Evolutionary conservation across 2,329 filamentous ascomycete genomes (phyloP), one percentile per base, ranked within the genome.

Genomic region (Pseudogymnoascus sp.): DNA sequence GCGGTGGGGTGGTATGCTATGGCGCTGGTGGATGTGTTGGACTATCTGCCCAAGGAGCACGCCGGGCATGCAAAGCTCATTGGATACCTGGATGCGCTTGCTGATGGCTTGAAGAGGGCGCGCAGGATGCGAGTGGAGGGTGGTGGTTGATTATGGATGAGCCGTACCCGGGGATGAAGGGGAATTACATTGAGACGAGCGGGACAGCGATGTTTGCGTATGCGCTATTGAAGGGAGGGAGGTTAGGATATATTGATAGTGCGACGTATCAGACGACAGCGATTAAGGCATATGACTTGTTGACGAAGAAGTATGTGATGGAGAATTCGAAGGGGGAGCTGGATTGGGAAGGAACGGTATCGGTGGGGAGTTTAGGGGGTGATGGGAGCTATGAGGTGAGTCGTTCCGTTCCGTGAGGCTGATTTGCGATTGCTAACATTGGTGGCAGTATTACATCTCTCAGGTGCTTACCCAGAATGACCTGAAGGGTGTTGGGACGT

Each of bases 111-210:
- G 21, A 66, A 64, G 62, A 60, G 62, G 3, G 62, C 66, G 1
- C 66, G n/a, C n/a, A 67, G 33, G 67, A 68, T 64, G 63, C 60
- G 14, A 50, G 71, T 2, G 73, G 74, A 3, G 73, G 69, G n/a
- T 77, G 75, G 75, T 77, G 75, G 74, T 70, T 76, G 65, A 65
- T 77, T 18, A 67, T 77, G 67, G 69, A 69, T 50, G 47, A 56
- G n/a, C 47, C 47, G 12, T 40, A 66, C 28, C 63, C 63, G 11
- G 70, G 68, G 1, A 65, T 62, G 18, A 66, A 65, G 40, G 71
- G 71, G 8, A 76, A 76, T 64, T 76, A 76, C 63, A 73, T 76
- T 63, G 75, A 76, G 69, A 73, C 72, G 18, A 75, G 74, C 62
- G 73, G 67, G 21, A 73, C 67, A 1, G 73, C 74, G 25, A 75